Conservation (phyloP, 2,329 filamentous ascomycete species). For the Corniculantispora saksenae region DNA sequence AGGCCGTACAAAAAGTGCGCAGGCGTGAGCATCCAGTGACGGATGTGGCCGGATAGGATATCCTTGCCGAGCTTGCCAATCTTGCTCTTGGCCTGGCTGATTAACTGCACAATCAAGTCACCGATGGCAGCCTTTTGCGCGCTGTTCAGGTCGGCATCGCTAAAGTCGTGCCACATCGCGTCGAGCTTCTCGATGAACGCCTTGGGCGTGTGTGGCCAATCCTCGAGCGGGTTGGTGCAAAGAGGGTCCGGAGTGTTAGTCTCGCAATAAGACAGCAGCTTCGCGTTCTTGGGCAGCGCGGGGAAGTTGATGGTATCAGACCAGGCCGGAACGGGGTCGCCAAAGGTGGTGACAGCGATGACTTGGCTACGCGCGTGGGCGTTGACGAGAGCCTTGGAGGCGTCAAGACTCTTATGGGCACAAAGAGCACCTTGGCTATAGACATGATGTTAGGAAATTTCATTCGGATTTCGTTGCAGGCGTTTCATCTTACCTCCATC, state of each 20-base stretch:
- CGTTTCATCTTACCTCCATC: slow-evolving; percentile 15
- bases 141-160: slow-evolving; percentile 12
- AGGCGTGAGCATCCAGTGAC: slow-evolving; percentile 16
- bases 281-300: slow-evolving; percentile 8
- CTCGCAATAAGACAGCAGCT: slow-evolving; percentile 15
- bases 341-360: slow-evolving; percentile 18
- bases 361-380: neutral
- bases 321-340: slow-evolving; percentile 17
- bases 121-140: slow-evolving; percentile 8
- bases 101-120: slow-evolving; percentile 6
- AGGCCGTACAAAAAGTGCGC: slow-evolving; percentile 17
- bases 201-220: slow-evolving; percentile 13
- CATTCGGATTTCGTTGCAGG: neutral
- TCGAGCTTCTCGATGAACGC: slow-evolving; percentile 16
- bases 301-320: slow-evolving; percentile 17
- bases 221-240: slow-evolving; percentile 15
- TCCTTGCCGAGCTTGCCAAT: slow-evolving; percentile 19
- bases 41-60: slow-evolving; percentile 13
- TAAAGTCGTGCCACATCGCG: slow-evolving; percentile 17
- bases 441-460: neutral
- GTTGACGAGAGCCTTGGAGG: neutral
- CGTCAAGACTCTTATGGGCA: slow-evolving; percentile 16
- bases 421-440: slow-evolving; percentile 20
- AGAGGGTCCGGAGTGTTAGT: slow-evolving; percentile 14
- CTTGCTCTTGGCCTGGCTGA: slow-evolving; percentile 14